Base-by-base conservation (phyloP, 768 basidiomycete species). In the Ramaria sp. region DNA sequence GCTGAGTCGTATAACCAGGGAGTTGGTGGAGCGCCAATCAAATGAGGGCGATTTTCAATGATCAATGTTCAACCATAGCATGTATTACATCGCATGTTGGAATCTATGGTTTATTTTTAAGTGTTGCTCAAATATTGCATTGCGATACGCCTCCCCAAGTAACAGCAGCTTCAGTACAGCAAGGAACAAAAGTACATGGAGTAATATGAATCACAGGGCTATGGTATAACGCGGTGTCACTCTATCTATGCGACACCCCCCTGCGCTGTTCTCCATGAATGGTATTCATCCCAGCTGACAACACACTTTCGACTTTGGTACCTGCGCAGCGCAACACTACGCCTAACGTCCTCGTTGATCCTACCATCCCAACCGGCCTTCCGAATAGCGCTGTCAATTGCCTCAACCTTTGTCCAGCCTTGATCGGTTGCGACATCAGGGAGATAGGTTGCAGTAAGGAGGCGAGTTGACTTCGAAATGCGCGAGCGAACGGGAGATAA, bases 351-450 rank as follows among this genome's bases (percentile, higher is more conserved):
- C 65, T 95, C 92, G 0, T 83, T 87, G 62, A 94, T 87, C 48
- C 68, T 67, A 1, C 88, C 90, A 55, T 67, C 78, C 85, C 86
- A 98, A 3, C 93, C 96, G 3, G 94, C 89, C 69, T 99, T 99
- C 58, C 81, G 78, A 59, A 98, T 91, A 27, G 93, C 91, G 61
- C 84, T 91, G 61, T 94, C 84, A 37, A 99, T 70, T 6, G 95
- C 85, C 67, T 96, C 88, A 56, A 85, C 71, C 76, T 86, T 87
- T 58, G 83, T 79, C 96, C 96, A 99, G 6, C 90, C 93, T 67
- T 98, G 95, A 36, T 91, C 89, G 0, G 84, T 78, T 41, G 89
- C 85, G 56, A 99, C 87, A 52, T 97, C 84, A 4, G 96, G 96
- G 10, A 99, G 77, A 69, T 94, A 99, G 0, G 90, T 93, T 7